Percentiles rank a stretch among this genome's conserved stretches.
phyloP scores from a whole-genome alignment of 139 green algal species.

The Chlorokybus atmophyticus region DNA sequence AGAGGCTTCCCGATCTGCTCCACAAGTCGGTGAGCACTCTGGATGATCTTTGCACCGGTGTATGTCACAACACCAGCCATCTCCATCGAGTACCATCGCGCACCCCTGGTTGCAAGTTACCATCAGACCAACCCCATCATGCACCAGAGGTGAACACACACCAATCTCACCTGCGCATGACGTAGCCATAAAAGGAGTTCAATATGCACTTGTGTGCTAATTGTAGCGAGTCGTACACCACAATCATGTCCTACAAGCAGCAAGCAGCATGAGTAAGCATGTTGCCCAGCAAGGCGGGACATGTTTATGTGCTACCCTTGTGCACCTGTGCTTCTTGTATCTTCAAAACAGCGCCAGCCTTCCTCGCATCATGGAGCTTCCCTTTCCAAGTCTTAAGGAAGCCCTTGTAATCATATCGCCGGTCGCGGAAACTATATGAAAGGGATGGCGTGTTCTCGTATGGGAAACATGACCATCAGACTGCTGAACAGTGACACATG shows the following conservation, averaged over 20 bases:
- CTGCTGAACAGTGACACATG: no score
- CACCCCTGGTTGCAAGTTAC: constrained; percentile 35
- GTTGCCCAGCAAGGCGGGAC: no score
- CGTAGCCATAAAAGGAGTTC: constrained; percentile 87
- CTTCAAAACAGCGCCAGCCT: constrained; percentile 35
- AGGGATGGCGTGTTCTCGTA: no score
- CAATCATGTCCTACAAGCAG: constrained; percentile 20
- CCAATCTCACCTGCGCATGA: constrained; percentile 36
- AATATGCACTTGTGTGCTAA: constrained; percentile 99
- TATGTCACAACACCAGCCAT: constrained; percentile 97
- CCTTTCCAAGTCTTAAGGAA: constrained; percentile 81
- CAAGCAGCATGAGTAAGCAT: no score
- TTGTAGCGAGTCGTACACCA: constrained; percentile 49
- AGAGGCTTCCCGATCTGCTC: constrained; percentile 67
- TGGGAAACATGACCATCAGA: no score
- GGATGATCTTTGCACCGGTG: constrained; percentile 93
- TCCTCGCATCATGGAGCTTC: constrained; percentile 69
- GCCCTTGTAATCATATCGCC: constrained; percentile 97
- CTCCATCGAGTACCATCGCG: constrained; percentile 97
- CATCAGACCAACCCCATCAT: neutral
- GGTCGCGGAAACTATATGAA: constrained; percentile 79
- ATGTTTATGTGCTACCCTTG: no score
- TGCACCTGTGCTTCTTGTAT: constrained; percentile 25
- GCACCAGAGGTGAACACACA: neutral
- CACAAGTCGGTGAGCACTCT: constrained; percentile 59